Evolutionary conservation across 768 basidiomycete genomes (phyloP).

Genomic region (Daedalea quercina): DNA sequence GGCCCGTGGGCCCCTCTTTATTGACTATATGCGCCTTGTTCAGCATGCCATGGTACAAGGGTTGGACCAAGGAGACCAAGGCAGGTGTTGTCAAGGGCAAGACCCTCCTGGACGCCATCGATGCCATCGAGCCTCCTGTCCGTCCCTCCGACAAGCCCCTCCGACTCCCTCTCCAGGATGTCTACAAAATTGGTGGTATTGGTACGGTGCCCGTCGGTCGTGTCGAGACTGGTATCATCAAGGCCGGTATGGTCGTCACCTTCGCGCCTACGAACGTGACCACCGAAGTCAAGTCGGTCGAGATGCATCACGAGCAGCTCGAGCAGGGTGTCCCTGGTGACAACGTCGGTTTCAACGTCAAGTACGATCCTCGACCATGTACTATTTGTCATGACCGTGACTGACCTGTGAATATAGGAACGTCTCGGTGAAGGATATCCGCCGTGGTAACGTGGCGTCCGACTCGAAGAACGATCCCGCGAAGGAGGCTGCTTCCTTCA

Average conservation of each 20-base stretch:
- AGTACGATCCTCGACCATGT: conserved; percentile 36
- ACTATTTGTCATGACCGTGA: neutral
- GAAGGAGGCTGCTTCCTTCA: conserved; percentile 99
- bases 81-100: conserved; percentile 91
- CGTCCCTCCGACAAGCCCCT: conserved; percentile 99
- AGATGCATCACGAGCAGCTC: conserved; percentile 99
- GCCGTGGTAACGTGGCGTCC: conserved; percentile 98
- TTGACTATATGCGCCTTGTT: conserved; percentile 10
- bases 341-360: conserved; percentile 99
- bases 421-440: conserved; percentile 99
- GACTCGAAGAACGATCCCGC: conserved; percentile 99
- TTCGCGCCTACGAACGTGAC: conserved; percentile 98
- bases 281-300: conserved; percentile 99
- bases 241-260: conserved; percentile 97
- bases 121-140: conserved; percentile 95
- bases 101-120: conserved; percentile 99
- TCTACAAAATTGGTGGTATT: conserved; percentile 99
- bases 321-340: conserved; percentile 92
- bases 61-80: conserved; percentile 98
- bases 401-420: conserved; percentile 54
- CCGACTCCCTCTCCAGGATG: conserved; percentile 99
- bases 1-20: neutral
- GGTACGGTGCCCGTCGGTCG: conserved; percentile 99
- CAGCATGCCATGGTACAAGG: conserved; percentile 99
- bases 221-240: conserved; percentile 99